A percentile compares a stretch with the other conserved stretches of the same genome.
phyloP scores from a whole-genome alignment of 768 basidiomycete genomes.

The Termitomyces bulborhizus region DNA sequence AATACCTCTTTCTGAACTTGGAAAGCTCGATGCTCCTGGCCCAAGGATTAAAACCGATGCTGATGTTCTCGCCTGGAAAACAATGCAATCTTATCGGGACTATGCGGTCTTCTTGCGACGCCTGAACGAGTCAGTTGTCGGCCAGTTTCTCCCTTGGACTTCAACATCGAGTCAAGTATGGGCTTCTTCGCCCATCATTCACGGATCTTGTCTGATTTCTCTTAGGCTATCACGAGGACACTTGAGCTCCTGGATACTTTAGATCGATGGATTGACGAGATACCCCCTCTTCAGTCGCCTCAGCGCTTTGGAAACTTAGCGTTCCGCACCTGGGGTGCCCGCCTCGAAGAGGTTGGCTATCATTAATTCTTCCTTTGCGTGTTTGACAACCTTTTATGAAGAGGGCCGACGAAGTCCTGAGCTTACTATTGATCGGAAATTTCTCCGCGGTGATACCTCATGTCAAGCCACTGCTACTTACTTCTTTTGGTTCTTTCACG shows the following conservation, averaged over 20 bases:
- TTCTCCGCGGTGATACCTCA: slow-evolving; percentile 46
- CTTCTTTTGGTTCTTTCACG: slow-evolving; percentile 84
- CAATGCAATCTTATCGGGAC: slow-evolving; percentile 63
- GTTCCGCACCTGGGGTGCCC: slow-evolving; percentile 78
- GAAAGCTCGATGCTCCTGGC: slow-evolving; percentile 26
- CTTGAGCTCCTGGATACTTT: slow-evolving; percentile 60
- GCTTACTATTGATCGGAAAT: slow-evolving; percentile 38
- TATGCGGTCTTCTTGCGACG: slow-evolving; percentile 72
- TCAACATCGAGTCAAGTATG: slow-evolving; percentile 29
- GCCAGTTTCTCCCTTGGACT: slow-evolving; percentile 44
- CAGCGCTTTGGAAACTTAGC: slow-evolving; percentile 92
- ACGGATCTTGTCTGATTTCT: slow-evolving; percentile 1
- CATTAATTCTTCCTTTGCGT: slow-evolving; percentile 1
- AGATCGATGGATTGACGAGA: slow-evolving; percentile 71
- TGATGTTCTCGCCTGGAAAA: slow-evolving; percentile 70
- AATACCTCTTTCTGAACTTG: slow-evolving; percentile 17
- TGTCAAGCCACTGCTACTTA: slow-evolving; percentile 70
- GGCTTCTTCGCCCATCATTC: not conserved
- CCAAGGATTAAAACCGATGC: slow-evolving; percentile 63
- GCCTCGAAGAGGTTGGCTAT: slow-evolving; percentile 63
- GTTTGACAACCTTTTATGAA: slow-evolving; percentile 20
- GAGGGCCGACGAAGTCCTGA: slow-evolving; percentile 49
- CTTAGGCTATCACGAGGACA: slow-evolving; percentile 40
- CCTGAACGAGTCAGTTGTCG: slow-evolving; percentile 74
- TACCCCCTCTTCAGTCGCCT: slow-evolving; percentile 65